A percentile compares a stretch with the other conserved stretches of the same genome.
Evolutionary conservation across 2,329 filamentous ascomycete species (phyloP).

Genomic region (Neocucurbitaria cava): DNA sequence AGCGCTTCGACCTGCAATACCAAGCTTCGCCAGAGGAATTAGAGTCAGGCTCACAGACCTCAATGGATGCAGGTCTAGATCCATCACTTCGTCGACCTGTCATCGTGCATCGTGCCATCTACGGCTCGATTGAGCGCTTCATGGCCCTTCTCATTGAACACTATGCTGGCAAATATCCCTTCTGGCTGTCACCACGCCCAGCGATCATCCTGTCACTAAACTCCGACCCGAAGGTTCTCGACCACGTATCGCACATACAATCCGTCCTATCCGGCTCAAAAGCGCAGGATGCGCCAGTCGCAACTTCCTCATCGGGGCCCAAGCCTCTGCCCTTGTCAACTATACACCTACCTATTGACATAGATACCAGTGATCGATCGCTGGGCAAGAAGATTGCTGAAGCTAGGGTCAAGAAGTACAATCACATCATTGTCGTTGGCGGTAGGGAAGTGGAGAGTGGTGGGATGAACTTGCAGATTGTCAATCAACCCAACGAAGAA

Average conservation of each 20-base stretch:
- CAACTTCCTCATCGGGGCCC: conserved; percentile 26
- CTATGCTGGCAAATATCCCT: conserved; percentile 78
- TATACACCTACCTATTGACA: conserved; percentile 72
- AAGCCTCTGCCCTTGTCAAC: conserved; percentile 56
- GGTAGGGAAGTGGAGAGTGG: conserved; percentile 34
- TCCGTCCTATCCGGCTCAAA: conserved; percentile 38
- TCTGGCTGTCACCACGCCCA: conserved; percentile 86
- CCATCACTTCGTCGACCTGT: conserved; percentile 63
- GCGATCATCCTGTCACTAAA: conserved; percentile 77
- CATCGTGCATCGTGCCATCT: conserved; percentile 82
- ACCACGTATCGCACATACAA: conserved; percentile 54
- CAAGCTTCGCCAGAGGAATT: conserved; percentile 70
- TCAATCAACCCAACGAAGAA: conserved; percentile 49
- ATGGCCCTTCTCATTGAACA: conserved; percentile 87
- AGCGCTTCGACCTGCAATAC: conserved; percentile 80
- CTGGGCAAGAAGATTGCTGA: conserved; percentile 74
- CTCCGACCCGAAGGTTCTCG: conserved; percentile 61
- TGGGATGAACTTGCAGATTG: conserved; percentile 34
- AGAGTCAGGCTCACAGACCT: conserved; percentile 60
- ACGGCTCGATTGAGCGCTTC: conserved; percentile 83
- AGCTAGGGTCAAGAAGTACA: conserved; percentile 75
- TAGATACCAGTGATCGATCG: conserved; percentile 69
- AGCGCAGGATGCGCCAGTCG: conserved; percentile 14
- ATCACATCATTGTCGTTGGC: conserved; percentile 76
- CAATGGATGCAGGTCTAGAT: conserved; percentile 47